A percentile compares a stretch with the other conserved stretches of the same genome.
Conservation (phyloP, 805 yeast species). For the Maudiozyma serrabonitensis region DNA sequence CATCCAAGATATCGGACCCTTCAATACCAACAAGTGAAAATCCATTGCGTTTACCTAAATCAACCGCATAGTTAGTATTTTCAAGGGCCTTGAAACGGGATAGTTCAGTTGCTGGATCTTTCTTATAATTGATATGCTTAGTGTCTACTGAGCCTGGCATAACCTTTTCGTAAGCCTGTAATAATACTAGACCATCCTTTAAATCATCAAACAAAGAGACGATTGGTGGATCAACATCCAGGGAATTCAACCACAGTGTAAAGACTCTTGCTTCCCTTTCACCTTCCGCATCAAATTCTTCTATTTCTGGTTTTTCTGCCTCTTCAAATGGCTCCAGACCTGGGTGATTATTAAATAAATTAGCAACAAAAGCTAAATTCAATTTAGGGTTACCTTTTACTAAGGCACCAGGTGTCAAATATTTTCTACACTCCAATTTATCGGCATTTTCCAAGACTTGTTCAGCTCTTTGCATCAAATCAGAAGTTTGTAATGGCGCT, state of each 20-base stretch:
- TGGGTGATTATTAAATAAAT: conserved; percentile 91
- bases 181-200: conserved; percentile 79
- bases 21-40: conserved; percentile 96
- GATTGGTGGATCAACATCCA: conserved; percentile 93
- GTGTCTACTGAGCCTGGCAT: conserved; percentile 83
- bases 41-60: conserved; percentile 82
- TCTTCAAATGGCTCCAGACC: conserved; percentile 95
- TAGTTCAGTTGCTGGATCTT: conserved; percentile 63
- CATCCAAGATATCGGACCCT: conserved; percentile 95
- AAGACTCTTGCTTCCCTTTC: conserved; percentile 98
- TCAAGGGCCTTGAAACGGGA: conserved; percentile 92
- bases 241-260: conserved; percentile 92
- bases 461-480: conserved; percentile 75
- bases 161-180: conserved; percentile 93
- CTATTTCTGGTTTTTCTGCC: conserved; percentile 83
- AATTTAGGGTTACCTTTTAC: conserved; percentile 95
- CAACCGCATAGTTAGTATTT: conserved; percentile 97
- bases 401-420: conserved; percentile 83
- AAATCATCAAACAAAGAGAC: conserved; percentile 86
- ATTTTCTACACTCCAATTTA: conserved; percentile 83
- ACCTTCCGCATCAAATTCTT: conserved; percentile 98
- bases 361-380: conserved; percentile 95
- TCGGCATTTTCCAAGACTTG: conserved; percentile 82
- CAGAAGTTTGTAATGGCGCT: conserved; percentile 70
- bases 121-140: conserved; percentile 75